Percentiles rank a stretch among this genome's conserved stretches.
phyloP scores from a whole-genome alignment of 371 early-diverging fungal species.

The Gilbertella persicaria region DNA sequence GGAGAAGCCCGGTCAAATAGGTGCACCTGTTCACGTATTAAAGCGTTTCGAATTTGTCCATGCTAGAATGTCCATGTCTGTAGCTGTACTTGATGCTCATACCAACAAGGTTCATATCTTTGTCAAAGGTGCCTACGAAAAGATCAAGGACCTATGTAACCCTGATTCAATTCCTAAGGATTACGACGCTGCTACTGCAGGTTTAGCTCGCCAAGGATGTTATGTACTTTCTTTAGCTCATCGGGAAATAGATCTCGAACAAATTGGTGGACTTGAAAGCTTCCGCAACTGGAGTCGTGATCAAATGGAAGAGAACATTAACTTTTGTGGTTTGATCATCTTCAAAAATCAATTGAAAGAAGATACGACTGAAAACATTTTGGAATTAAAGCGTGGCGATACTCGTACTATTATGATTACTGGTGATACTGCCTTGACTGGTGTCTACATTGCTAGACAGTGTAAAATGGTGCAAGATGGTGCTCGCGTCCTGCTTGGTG shows the following conservation, averaged over 20 bases:
- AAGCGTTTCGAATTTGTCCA: conserved; percentile 89
- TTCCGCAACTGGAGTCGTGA: conserved; percentile 57
- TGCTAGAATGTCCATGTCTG: conserved; percentile 83
- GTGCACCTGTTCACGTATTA: conserved; percentile 50
- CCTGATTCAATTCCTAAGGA: conserved; percentile 62
- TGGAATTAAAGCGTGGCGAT: conserved; percentile 73
- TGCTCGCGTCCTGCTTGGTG: conserved; percentile 53
- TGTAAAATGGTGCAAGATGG: conserved; percentile 65
- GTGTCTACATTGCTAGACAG: conserved; percentile 81
- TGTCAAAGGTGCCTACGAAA: conserved; percentile 86
- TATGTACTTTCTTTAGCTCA: conserved; percentile 79
- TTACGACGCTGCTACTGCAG: conserved; percentile 56
- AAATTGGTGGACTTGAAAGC: conserved; percentile 39
- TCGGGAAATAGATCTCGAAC: conserved; percentile 46
- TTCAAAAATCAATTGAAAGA: conserved; percentile 89
- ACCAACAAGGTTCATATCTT: conserved; percentile 66
- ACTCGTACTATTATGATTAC: conserved; percentile 90
- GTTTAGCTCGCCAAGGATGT: conserved; percentile 72
- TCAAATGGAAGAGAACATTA: conserved; percentile 67
- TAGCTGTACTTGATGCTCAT: conserved; percentile 64
- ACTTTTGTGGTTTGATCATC: conserved; percentile 74
- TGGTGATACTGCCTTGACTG: conserved; percentile 91
- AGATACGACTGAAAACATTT: conserved; percentile 73
- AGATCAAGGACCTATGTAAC: conserved; percentile 60
- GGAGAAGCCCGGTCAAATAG: conserved; percentile 16